These are phyloP conservation scores for Acanthamoeba divionensis DNA, from an alignment of 208 protist genomes.

Conservation along the genomic window DNA sequence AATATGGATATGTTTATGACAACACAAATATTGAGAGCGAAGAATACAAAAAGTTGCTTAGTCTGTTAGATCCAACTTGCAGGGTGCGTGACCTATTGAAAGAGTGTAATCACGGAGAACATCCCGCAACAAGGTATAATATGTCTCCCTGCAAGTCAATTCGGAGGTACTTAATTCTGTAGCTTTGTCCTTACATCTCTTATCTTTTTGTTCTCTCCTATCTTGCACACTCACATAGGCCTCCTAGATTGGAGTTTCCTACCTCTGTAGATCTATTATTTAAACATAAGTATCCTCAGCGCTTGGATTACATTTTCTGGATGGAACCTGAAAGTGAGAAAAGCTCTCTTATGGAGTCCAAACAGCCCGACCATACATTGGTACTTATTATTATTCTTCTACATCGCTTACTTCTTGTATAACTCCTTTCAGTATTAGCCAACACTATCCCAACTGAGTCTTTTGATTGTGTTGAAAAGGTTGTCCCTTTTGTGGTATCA, in stretches of 20 bases:
- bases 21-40: constrained; percentile 50
- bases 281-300: constrained; percentile 51
- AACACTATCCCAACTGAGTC: too few relatives aligned
- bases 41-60: constrained; percentile 38
- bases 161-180: not conserved
- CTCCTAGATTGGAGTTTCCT: constrained; percentile 36
- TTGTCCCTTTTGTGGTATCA: constrained; percentile 40
- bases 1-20: constrained; percentile 47
- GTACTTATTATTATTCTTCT: too few relatives aligned
- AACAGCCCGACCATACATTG: not conserved
- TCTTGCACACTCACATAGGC: not conserved
- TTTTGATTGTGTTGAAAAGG: too few relatives aligned
- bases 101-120: constrained; percentile 27
- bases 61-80: not conserved
- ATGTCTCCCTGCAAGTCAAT: not conserved
- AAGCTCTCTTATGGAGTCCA: not conserved
- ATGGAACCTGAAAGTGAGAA: not conserved
- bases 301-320: constrained; percentile 44
- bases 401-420: too few relatives aligned
- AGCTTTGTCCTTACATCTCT: not conserved
- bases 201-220: not conserved
- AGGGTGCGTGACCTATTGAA: constrained; percentile 28
- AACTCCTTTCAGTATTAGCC: too few relatives aligned
- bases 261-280: constrained; percentile 45
- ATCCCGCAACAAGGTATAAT: not conserved